A percentile compares a stretch with the other conserved stretches of the same genome.
These are phyloP conservation scores for Geotrichum cucujoidarum DNA, from an alignment of 1,139 yeast species.

Conservation along the genomic window DNA sequence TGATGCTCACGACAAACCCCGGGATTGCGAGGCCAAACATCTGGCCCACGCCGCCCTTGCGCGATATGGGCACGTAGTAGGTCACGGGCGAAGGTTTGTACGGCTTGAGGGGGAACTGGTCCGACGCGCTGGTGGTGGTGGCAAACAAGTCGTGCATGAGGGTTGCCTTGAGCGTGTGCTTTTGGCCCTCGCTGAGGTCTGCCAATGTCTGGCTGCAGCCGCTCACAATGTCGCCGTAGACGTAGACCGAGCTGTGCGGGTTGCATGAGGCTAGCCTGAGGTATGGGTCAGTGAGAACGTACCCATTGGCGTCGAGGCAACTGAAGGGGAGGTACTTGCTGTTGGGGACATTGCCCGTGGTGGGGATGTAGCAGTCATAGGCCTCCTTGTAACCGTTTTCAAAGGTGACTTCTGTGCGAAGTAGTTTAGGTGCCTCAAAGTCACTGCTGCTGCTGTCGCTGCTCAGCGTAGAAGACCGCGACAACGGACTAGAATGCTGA, in stretches of 20 bases:
- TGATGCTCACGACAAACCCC: constrained; percentile 15
- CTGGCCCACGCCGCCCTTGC: constrained; percentile 18
- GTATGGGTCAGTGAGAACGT: constrained; percentile 17
- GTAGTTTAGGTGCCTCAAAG: not conserved
- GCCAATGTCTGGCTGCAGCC: constrained; percentile 16
- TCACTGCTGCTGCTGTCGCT: not conserved
- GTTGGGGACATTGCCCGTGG: constrained; percentile 19
- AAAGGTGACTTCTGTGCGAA: constrained; percentile 15
- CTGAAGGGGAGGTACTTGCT: constrained; percentile 9
- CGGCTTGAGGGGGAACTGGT: constrained; percentile 3
- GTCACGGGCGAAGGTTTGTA: constrained; percentile 12
- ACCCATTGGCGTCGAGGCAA: constrained; percentile 16
- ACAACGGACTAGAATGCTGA: not conserved
- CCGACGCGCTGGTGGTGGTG: not conserved
- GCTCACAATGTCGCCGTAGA: constrained; percentile 16
- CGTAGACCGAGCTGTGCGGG: constrained; percentile 13
- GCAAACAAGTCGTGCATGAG: constrained; percentile 14
- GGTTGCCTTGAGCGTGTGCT: constrained; percentile 12
- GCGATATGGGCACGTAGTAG: constrained; percentile 17
- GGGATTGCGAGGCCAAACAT: constrained; percentile 16
- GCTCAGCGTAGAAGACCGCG: not conserved
- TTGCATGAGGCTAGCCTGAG: constrained; percentile 11
- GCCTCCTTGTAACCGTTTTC: constrained; percentile 15
- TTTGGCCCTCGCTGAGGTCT: constrained; percentile 14
- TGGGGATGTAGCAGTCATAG: constrained; percentile 19